Evolutionary conservation across 2,329 filamentous ascomycete species (phyloP), one percentile per base, ranked within the genome.

Genomic region (Scopulariopsis brevicaulis): DNA sequence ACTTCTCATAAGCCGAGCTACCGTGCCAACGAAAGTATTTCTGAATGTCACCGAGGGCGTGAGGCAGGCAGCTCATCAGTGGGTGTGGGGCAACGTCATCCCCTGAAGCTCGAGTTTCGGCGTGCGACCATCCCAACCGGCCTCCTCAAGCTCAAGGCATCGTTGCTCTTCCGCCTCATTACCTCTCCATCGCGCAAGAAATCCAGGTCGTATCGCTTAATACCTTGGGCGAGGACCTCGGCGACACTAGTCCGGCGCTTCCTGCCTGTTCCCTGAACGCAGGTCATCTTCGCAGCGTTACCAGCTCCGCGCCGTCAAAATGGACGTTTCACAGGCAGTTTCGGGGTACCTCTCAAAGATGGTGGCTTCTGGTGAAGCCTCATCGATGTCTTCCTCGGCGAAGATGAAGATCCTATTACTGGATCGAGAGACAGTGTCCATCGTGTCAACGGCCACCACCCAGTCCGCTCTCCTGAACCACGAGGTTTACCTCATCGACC

Each of bases 321-420:
- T 99, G 94, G 94, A 99, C 70, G 85, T 97, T 67, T 89, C 95
- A 62, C 88, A 95, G 70, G 90, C 92, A 64, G 86, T 96, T 69
- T 87, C 92, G 66, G 89, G 90, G 74, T 99, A 99, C 78, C 87
- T 99, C 79, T 87, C 87, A 71, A 96, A 92, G 81, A 96, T 99
- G 71, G 87, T 90, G 63, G 67, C 70, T 52, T 63, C 66, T 22
- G 89, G 89, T 67, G 91, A 96, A 74, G 79, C 77, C 67, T 78
- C 83, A 55, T 74, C 79, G 51, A 82, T 83, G 60, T 80, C 83
- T 52, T 79, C 86, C 55, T 86, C 89, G 24, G 83, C 89, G 50
- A 97, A 96, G 78, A 99, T 99, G 94, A 99, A 99, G 84, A 94
- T 97, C 61, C 77, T 99, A 59, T 77, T 99, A 62, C 78, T 99